phyloP scores from a whole-genome alignment of 1,139 yeast genomes.

The Taiozyma sp. region DNA sequence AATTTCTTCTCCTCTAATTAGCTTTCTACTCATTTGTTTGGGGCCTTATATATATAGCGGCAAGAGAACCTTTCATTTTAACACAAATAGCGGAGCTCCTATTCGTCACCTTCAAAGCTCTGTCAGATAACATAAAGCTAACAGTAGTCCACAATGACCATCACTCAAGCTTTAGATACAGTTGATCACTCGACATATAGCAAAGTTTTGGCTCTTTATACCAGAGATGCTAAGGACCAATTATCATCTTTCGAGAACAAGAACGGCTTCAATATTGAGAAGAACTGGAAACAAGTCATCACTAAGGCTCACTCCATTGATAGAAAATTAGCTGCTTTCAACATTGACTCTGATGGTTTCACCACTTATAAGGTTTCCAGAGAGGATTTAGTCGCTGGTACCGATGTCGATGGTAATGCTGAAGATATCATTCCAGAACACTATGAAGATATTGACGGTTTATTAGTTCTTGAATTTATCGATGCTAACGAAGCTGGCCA shows the following conservation, averaged over 20 bases:
- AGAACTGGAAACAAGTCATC: slow-evolving; percentile 22
- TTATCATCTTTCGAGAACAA: slow-evolving; percentile 26
- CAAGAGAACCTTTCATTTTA: neutral
- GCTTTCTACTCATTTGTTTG: neutral
- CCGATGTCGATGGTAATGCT: neutral
- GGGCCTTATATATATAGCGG: neutral
- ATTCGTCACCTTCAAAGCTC: neutral
- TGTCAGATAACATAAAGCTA: neutral
- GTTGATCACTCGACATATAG: slow-evolving; percentile 31
- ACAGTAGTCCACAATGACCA: slow-evolving; percentile 6
- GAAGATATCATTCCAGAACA: slow-evolving; percentile 6
- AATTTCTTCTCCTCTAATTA: neutral
- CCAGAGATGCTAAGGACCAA: slow-evolving; percentile 22
- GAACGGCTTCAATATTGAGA: slow-evolving; percentile 23
- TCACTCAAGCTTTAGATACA: slow-evolving; percentile 1
- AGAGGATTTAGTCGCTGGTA: neutral
- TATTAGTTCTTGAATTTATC: slow-evolving; percentile 28
- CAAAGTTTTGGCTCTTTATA: slow-evolving; percentile 31
- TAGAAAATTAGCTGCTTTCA: neutral
- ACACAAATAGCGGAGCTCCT: neutral
- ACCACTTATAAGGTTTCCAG: slow-evolving; percentile 1
- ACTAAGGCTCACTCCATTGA: neutral
- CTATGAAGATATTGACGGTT: slow-evolving; percentile 7
- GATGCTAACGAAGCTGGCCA: slow-evolving; percentile 24
- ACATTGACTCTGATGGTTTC: neutral